Evolutionary conservation across 345 rosid species (phyloP).

Genomic region (Eucalyptus guilfoylei): DNA sequence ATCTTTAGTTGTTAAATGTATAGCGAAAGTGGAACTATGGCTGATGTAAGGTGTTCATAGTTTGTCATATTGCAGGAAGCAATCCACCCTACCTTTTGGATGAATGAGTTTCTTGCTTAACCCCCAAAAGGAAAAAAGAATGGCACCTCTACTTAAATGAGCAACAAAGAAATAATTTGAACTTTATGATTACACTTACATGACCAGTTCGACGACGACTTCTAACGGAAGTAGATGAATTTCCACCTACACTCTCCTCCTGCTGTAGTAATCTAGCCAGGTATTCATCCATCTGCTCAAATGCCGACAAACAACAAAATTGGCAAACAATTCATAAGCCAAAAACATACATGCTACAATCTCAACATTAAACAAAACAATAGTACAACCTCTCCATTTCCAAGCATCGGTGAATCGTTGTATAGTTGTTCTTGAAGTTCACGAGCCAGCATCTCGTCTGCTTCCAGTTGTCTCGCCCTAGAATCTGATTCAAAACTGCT

Average conservation of each 20-base stretch:
- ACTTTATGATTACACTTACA: constrained; percentile 32
- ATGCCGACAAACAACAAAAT: background rate
- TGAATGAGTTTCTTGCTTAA: background rate
- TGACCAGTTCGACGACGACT: constrained; percentile 3
- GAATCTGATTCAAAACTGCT: constrained; percentile 30
- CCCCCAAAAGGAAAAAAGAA: background rate
- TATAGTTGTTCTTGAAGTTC: constrained; percentile 88
- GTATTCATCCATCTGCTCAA: constrained; percentile 49
- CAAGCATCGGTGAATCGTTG: constrained; percentile 30
- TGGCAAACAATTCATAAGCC: background rate
- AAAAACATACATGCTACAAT: background rate
- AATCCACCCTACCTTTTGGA: background rate
- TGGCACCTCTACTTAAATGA: background rate
- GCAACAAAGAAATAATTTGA: too few relatives aligned
- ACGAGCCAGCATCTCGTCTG: constrained; percentile 79
- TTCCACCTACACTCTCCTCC: constrained; percentile 30
- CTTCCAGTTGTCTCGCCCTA: constrained; percentile 76
- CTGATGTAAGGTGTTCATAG: background rate
- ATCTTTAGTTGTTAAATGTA: background rate
- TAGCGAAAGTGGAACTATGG: background rate
- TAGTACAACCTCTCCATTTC: constrained; percentile 32
- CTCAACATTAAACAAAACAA: background rate
- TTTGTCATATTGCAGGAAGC: background rate
- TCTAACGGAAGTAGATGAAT: constrained; percentile 15
- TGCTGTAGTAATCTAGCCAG: constrained; percentile 53